These are phyloP conservation scores for Cryphonectria japonica DNA, from an alignment of 2,329 filamentous ascomycete species.

Conservation along the genomic window DNA sequence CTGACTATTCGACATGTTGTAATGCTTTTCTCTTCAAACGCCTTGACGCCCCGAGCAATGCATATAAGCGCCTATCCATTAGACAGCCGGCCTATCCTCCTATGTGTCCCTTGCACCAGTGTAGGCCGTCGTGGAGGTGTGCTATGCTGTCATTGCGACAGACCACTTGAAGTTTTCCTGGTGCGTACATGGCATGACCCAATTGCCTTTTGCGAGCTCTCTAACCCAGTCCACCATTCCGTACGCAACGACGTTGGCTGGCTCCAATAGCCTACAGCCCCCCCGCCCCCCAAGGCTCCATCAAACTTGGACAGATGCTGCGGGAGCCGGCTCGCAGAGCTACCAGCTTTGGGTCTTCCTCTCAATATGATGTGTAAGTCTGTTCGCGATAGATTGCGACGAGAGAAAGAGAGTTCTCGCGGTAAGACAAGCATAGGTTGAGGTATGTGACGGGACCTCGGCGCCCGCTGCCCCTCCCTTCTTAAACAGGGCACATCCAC, in stretches of 20 bases:
- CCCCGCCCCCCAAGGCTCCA: not conserved
- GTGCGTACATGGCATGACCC: not conserved
- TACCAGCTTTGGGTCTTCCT: not conserved
- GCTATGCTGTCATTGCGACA: not conserved
- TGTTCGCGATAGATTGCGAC: not conserved
- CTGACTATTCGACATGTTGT: not conserved
- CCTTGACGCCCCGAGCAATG: not conserved
- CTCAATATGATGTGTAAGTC: not conserved
- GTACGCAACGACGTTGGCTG: not conserved
- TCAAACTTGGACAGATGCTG: not conserved
- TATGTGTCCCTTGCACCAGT: not conserved
- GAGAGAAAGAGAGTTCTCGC: not conserved
- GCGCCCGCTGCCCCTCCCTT: not conserved
- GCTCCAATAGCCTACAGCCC: not conserved
- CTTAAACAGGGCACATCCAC: not conserved
- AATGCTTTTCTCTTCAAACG: not conserved
- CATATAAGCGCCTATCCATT: not conserved
- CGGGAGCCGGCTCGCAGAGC: not conserved
- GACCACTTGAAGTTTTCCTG: not conserved
- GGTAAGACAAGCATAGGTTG: not conserved
- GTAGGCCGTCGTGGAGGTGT: not conserved
- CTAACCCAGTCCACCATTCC: not conserved
- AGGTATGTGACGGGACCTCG: not conserved
- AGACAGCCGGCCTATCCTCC: not conserved
- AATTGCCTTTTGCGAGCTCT: not conserved